Evolutionary conservation across 768 basidiomycete species (phyloP).

Genomic region (Mrakia gelida): DNA sequence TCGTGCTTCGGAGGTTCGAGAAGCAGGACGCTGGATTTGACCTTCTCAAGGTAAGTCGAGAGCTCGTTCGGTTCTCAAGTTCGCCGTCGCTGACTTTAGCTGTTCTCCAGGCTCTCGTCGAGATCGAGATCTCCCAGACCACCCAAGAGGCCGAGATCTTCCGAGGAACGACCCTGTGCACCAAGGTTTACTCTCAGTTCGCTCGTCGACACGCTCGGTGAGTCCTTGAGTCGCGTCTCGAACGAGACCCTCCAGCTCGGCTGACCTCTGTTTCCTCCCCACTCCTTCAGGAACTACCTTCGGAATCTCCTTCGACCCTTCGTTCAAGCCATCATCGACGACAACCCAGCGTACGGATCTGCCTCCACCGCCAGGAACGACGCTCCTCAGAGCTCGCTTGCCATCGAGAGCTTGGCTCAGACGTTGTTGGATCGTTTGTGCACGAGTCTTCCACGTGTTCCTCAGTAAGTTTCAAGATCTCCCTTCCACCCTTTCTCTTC

Average conservation of each 20-base stretch:
- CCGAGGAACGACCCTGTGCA: constrained; percentile 19
- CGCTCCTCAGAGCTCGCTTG: not conserved
- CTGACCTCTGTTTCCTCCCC: too few relatives aligned
- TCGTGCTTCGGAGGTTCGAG: constrained; percentile 18
- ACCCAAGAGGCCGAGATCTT: constrained; percentile 22
- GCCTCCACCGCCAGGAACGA: not conserved
- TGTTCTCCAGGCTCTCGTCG: constrained; percentile 3
- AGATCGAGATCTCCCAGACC: constrained; percentile 24
- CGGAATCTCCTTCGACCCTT: constrained; percentile 19
- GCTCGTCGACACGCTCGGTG: constrained; percentile 17
- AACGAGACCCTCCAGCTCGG: not conserved
- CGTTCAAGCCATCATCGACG: constrained; percentile 19
- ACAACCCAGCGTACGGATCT: constrained; percentile 18
- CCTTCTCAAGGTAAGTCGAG: not conserved
- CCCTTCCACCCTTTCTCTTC: too few relatives aligned
- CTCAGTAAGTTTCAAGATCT: not conserved
- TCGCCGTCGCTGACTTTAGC: not conserved
- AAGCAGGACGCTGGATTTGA: not conserved
- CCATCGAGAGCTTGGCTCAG: constrained; percentile 27
- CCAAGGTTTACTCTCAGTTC: constrained; percentile 26
- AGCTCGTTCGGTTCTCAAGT: not conserved
- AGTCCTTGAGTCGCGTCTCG: not conserved
- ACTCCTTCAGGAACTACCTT: constrained; percentile 18
- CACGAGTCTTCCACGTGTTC: not conserved
- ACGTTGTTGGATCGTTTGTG: constrained; percentile 26